These are phyloP conservation scores for Pleurotus citrinopileatus DNA, from an alignment of 768 basidiomycete species.

Conservation along the genomic window DNA sequence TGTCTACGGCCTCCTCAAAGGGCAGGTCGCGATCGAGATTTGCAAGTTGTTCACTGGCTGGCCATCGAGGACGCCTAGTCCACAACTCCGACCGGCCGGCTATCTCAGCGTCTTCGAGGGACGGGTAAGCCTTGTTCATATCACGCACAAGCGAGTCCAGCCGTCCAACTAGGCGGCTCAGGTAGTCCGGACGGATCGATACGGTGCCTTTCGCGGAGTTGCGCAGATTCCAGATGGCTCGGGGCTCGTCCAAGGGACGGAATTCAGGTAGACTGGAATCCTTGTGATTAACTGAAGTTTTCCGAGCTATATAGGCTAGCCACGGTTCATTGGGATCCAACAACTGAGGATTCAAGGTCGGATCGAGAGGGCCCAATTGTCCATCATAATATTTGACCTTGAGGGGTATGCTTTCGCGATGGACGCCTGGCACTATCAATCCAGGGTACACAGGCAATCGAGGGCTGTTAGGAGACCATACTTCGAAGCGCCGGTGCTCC, in stretches of 20 bases:
- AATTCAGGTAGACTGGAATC: not conserved
- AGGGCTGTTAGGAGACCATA: slow-evolving; percentile 2
- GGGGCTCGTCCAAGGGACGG: not conserved
- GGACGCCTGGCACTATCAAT: not conserved
- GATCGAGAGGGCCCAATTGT: slow-evolving; percentile 1
- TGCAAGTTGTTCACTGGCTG: not conserved
- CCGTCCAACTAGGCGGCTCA: not conserved
- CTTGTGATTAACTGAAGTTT: not conserved
- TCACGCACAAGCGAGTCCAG: not conserved
- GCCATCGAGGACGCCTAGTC: not conserved
- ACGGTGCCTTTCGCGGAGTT: not conserved
- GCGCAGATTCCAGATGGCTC: not conserved
- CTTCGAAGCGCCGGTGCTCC: not conserved
- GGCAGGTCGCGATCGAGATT: not conserved
- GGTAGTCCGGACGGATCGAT: not conserved
- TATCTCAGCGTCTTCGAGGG: not conserved
- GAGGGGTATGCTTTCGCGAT: not conserved
- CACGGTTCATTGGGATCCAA: not conserved
- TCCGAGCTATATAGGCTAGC: not conserved
- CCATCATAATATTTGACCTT: not conserved
- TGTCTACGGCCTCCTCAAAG: not conserved
- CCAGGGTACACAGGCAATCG: slow-evolving; percentile 1
- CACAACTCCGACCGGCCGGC: not conserved
- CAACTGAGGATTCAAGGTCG: not conserved
- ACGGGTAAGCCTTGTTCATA: not conserved